Conservation (phyloP, 2,329 filamentous ascomycete genomes). For the Hysterium pulicare region DNA sequence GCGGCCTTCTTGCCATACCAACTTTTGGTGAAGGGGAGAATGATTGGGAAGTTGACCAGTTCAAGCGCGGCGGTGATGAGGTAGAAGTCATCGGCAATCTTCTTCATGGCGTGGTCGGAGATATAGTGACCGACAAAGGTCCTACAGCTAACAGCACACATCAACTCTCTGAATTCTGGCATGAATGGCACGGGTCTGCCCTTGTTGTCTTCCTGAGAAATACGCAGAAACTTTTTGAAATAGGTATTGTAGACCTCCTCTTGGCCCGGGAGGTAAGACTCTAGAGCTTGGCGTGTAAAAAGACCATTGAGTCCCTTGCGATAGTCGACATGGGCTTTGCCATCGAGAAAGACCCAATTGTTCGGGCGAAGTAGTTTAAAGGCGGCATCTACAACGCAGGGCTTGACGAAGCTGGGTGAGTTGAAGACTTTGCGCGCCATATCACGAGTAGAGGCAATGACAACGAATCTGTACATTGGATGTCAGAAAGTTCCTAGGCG, state of each 20-base stretch:
- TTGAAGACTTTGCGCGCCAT: slow-evolving; percentile 97
- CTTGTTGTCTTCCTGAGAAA: slow-evolving; percentile 65
- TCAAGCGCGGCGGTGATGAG: slow-evolving; percentile 93
- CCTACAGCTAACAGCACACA: slow-evolving; percentile 90
- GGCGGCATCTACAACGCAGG: slow-evolving; percentile 91
- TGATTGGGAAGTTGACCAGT: slow-evolving; percentile 97
- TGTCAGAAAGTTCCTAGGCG: slow-evolving; percentile 8
- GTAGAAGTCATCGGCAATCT: slow-evolving; percentile 95
- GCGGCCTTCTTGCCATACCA: slow-evolving; percentile 97
- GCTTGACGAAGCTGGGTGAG: slow-evolving; percentile 86
- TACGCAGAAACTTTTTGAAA: slow-evolving; percentile 72
- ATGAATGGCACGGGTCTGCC: slow-evolving; percentile 83
- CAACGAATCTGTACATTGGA: slow-evolving; percentile 69
- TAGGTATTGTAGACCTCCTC: slow-evolving; percentile 88
- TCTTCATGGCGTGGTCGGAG: slow-evolving; percentile 82
- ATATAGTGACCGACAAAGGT: slow-evolving; percentile 98
- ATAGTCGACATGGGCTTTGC: slow-evolving; percentile 92
- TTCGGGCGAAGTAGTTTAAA: slow-evolving; percentile 87
- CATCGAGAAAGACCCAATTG: slow-evolving; percentile 98
- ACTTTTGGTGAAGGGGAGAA: slow-evolving; percentile 89
- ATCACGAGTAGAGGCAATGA: slow-evolving; percentile 91
- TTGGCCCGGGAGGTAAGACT: slow-evolving; percentile 84
- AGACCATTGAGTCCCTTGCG: slow-evolving; percentile 93
- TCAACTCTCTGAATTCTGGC: slow-evolving; percentile 86
- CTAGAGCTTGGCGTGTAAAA: slow-evolving; percentile 87